Percentiles rank a stretch among this genome's conserved stretches.
phyloP scores from a whole-genome alignment of 345 rosid species.

The Aurinia saxatilis region DNA sequence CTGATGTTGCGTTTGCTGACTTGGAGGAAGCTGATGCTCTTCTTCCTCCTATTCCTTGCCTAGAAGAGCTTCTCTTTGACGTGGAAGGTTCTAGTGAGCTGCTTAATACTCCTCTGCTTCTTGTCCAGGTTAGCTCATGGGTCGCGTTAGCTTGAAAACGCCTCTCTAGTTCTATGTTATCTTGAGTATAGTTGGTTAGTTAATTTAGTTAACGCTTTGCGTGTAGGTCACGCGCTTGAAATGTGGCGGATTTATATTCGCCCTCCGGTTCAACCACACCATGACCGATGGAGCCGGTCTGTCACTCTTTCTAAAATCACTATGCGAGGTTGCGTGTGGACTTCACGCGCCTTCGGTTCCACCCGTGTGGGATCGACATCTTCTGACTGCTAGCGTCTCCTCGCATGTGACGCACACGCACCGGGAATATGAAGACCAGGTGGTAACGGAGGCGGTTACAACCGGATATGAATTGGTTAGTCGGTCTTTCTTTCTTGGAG shows the following conservation, averaged over 20 bases:
- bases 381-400: constrained; percentile 28
- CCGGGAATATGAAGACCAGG: constrained; percentile 40
- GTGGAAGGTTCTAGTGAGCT: constrained; percentile 42
- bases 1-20: constrained; percentile 36
- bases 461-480: constrained; percentile 22
- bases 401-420: constrained; percentile 37
- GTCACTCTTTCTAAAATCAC: constrained; percentile 33
- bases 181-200: not conserved
- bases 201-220: not conserved
- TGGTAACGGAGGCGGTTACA: constrained; percentile 16
- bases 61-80: constrained; percentile 46
- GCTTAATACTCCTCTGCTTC: constrained; percentile 36
- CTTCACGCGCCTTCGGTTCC: constrained; percentile 27
- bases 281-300: constrained; percentile 43
- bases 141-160: no score
- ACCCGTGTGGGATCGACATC: constrained; percentile 44
- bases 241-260: constrained; percentile 43
- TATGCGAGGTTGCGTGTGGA: constrained; percentile 43
- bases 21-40: constrained; percentile 36
- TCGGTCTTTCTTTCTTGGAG: constrained; percentile 50
- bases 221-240: constrained; percentile 39
- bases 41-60: constrained; percentile 47
- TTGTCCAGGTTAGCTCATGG: constrained; percentile 34
- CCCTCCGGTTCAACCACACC: constrained; percentile 42
- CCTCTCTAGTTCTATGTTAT: not conserved